Evolutionary conservation across 1,139 yeast species (phyloP), one percentile per base, ranked within the genome.

Genomic region (Saccharomyces hybrid): DNA sequence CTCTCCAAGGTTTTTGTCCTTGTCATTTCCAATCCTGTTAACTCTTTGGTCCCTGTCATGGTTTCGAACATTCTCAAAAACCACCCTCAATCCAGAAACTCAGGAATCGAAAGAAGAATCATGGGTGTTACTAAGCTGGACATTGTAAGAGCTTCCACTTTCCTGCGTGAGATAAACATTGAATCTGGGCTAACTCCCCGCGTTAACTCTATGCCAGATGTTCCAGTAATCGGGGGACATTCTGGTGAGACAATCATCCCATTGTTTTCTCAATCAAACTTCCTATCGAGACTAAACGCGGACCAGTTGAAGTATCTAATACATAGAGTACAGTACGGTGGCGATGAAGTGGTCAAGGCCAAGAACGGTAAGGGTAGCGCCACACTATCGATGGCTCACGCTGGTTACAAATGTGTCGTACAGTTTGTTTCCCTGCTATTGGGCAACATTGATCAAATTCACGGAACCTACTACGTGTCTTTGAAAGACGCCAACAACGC

Each of bases 181-280:
- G 57, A 57, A 31, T 50, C 59, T 3, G 49, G 61, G 13, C 75
- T 80, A 74, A 86, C 89, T 60, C 73, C 75, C 28, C 55, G 57
- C 14, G 53, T 57, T 27, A 53, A 54, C 50, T 47, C 56, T 27
- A 76, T 63, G 61, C 68, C 68, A 4, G 53, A 77, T 65, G 82
- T 91, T 57, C 86, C 96, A 48, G 96, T 91, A 60, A 85, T 91
- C 63, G 98, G 98, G 61, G 98, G 98, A 60, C 98, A 91, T 82
- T 87, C 96, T 55, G 97, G 97, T 69, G 89, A 86, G 65, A 61
- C 64, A 0, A 61, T 61, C 27, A 50, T 61, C 2, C 97, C 98
- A 63, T 76, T 91, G 64, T 81, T 88, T 69, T 86, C 96, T 31
- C 62, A 61, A 53, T 57, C 60, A n/a, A 42, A 53, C 14, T 49